Evolutionary conservation across 2,329 filamentous ascomycete genomes (phyloP).

Genomic region (Clonostachys rosea): DNA sequence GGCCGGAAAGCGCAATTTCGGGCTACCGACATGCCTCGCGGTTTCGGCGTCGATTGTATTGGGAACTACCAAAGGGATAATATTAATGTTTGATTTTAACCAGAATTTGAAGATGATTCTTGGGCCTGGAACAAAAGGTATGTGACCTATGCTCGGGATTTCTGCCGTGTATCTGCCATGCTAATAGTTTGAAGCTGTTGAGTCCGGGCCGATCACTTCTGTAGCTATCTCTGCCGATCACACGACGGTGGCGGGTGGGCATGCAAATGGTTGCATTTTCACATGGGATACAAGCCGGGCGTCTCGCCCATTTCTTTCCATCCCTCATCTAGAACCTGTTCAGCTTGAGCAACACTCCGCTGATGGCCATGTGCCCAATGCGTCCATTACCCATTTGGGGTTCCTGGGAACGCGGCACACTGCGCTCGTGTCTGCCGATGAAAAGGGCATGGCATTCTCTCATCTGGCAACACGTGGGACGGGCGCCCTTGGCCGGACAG

Average conservation of each 20-base stretch:
- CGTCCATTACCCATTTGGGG: slow-evolving; percentile 82
- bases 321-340: slow-evolving; percentile 68
- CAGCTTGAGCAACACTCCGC: slow-evolving; percentile 60
- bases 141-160: slow-evolving; percentile 9
- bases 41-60: slow-evolving; percentile 86
- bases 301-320: slow-evolving; percentile 83
- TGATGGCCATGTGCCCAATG: slow-evolving; percentile 79
- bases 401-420: slow-evolving; percentile 93
- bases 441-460: slow-evolving; percentile 95
- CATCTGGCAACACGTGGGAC: slow-evolving; percentile 91
- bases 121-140: slow-evolving; percentile 86
- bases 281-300: slow-evolving; percentile 88
- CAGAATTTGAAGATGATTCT: slow-evolving; percentile 93
- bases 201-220: slow-evolving; percentile 82
- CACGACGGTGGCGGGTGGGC: slow-evolving; percentile 83
- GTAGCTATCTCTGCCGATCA: slow-evolving; percentile 92
- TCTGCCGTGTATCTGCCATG: slow-evolving; percentile 8
- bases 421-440: slow-evolving; percentile 90
- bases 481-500: slow-evolving; percentile 75
- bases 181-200: slow-evolving; percentile 61
- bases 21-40: slow-evolving; percentile 81
- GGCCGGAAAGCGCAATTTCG: slow-evolving; percentile 86
- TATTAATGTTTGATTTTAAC: slow-evolving; percentile 95
- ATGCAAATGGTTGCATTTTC: slow-evolving; percentile 87
- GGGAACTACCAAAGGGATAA: slow-evolving; percentile 90